Base-by-base conservation (phyloP, 345 rosid species). In the Citrus trifoliata region DNA sequence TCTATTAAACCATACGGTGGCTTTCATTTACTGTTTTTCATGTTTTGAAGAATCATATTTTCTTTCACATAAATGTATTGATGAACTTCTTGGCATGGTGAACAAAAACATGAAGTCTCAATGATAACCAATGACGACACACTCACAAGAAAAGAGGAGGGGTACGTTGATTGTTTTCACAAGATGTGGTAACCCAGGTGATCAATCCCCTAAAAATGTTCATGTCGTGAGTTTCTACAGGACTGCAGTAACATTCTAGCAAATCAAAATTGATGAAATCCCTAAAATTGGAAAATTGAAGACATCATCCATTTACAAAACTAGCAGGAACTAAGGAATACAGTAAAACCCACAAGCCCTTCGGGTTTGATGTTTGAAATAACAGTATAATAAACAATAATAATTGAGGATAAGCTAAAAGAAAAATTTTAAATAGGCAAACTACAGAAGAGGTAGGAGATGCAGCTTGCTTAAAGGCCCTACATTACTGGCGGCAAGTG, bases 311-410 rank as follows among this genome's bases (percentile, higher is more conserved):
- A 32, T 55, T 66, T 14, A 35, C 14, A 27, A 18, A 21, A 55
- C 25, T 32, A n/a, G 66, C 18, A 6, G 18, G 25, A 40, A 40
- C 46, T 10, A 40, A 40, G 46, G 46, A 10, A 40, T 40, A 40
- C 46, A 42, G 46, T 19, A 18, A 35, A 19, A 22, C n/a, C 48
- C 16, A 42, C 48, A 42, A 46, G 51, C 51, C 51, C 51, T 46
- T 46, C 18, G 51, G 51, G 59, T 61, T 73, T 67, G 75, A 66
- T 62, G 65, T 32, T 69, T 62, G 7, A 27, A 78, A 76, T 53
- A 59, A 48, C 40, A 46, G 48, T 63, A n/a, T 60, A 71, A 63
- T 22, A 24, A 79, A 71, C 76, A 78, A 74, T 25, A 35, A 71
- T 51, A 33, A 61, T 70, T 48, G n/a, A 65, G 58, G 32, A 56